phyloP scores from a whole-genome alignment of 805 yeast genomes.

The Nakazawaea anatomiae region DNA sequence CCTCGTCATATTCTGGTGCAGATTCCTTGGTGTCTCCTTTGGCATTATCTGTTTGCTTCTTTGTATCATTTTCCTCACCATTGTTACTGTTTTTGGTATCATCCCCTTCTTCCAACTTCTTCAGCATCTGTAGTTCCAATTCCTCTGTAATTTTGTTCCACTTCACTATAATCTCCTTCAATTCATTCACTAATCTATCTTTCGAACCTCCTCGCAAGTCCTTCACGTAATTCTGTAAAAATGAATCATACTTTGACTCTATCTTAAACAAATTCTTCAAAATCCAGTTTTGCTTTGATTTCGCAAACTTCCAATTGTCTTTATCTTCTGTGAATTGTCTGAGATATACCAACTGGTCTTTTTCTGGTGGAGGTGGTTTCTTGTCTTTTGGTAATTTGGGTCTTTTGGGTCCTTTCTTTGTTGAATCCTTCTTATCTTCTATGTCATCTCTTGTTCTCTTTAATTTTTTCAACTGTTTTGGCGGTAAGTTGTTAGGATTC shows the following conservation, averaged over 20 bases:
- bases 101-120: conserved; percentile 22
- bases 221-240: conserved; percentile 44
- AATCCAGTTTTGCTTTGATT: conserved; percentile 85
- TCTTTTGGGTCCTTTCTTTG: conserved; percentile 63
- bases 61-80: conserved; percentile 13
- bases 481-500: conserved; percentile 34
- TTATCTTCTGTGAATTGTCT: conserved; percentile 50
- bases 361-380: conserved; percentile 68
- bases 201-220: conserved; percentile 70
- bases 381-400: conserved; percentile 62
- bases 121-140: conserved; percentile 34
- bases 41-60: conserved; percentile 7
- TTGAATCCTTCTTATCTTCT: conserved; percentile 11
- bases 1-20: conserved; percentile 31
- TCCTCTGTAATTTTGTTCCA: conserved; percentile 52
- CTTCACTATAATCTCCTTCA: conserved; percentile 36
- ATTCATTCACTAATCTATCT: conserved; percentile 45
- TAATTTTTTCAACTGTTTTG: conserved; percentile 36
- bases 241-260: conserved; percentile 38
- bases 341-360: conserved; percentile 66
- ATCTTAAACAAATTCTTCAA: conserved; percentile 52
- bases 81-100: conserved; percentile 14
- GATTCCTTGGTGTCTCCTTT: conserved; percentile 11
- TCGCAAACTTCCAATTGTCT: conserved; percentile 75
- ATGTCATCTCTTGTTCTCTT: conserved; percentile 21